phyloP scores from a whole-genome alignment of 2,329 filamentous ascomycete species.

The Aspergillus piperis region DNA sequence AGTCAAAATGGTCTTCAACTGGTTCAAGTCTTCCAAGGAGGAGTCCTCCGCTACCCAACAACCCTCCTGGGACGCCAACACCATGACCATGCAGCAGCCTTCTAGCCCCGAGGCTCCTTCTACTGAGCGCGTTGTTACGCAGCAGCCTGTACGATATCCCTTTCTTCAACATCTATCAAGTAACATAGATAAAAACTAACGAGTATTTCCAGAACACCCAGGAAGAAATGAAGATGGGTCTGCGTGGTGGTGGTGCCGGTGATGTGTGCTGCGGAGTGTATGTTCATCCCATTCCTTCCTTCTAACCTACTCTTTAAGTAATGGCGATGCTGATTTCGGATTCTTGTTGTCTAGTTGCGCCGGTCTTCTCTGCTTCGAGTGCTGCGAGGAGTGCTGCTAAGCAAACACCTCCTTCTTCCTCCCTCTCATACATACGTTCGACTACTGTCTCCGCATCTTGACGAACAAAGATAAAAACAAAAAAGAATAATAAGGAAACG shows the following conservation, averaged over 20 bases:
- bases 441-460: not conserved
- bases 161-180: not conserved
- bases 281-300: conserved; percentile 3
- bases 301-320: not conserved
- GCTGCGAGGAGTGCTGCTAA: conserved; percentile 33
- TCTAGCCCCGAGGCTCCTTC: conserved; percentile 24
- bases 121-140: conserved; percentile 22
- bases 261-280: conserved; percentile 35
- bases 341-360: conserved; percentile 22
- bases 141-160: conserved; percentile 26
- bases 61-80: conserved; percentile 29
- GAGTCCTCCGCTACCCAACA: conserved; percentile 15
- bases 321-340: no score
- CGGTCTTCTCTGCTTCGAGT: conserved; percentile 30
- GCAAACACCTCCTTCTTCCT: not conserved
- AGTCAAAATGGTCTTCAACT: conserved; percentile 24
- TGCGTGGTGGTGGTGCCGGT: conserved; percentile 32
- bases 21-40: conserved; percentile 30
- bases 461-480: not conserved
- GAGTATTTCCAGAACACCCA: conserved; percentile 11
- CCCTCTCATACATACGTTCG: not conserved
- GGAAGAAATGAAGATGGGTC: conserved; percentile 25
- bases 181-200: no score
- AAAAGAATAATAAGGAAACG: not conserved
- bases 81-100: conserved; percentile 32